Conservation (phyloP, 306 rosid genomes). For the Adenanthera pavonina region DNA sequence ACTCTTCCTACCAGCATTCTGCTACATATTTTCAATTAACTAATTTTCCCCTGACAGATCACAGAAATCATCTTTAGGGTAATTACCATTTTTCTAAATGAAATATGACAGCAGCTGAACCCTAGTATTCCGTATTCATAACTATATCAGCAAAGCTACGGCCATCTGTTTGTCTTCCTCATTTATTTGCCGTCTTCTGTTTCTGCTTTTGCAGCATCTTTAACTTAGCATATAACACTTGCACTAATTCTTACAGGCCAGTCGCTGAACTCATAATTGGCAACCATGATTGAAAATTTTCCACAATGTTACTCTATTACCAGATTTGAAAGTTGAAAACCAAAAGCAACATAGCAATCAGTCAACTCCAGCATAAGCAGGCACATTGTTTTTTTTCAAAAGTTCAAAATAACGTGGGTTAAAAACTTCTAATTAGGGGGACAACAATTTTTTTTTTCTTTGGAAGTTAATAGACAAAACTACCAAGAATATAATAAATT, state of each 20-base stretch:
- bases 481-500: conserved; percentile 5
- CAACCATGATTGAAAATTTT: conserved; percentile 15
- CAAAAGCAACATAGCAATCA: conserved; percentile 23
- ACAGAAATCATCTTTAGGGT: too few relatives aligned
- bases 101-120: conserved; percentile 29
- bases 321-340: conserved; percentile 7
- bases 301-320: neutral
- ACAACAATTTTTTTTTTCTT: neutral
- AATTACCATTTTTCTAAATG: neutral
- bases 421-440: neutral
- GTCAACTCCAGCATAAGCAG: conserved; percentile 20
- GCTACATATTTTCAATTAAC: neutral
- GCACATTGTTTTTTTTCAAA: conserved; percentile 27
- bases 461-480: conserved; percentile 9
- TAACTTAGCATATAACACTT: neutral
- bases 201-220: neutral
- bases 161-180: neutral
- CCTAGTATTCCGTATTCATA: neutral
- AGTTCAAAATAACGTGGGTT: conserved; percentile 16
- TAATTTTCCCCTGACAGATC: neutral
- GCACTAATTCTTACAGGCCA: neutral
- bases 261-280: conserved; percentile 18
- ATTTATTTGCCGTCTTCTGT: neutral
- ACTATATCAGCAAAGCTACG: conserved; percentile 1
- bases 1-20: neutral